Evolutionary conservation across 2,329 filamentous ascomycete genomes (phyloP).

Genomic region (Colletotrichum scovillei): DNA sequence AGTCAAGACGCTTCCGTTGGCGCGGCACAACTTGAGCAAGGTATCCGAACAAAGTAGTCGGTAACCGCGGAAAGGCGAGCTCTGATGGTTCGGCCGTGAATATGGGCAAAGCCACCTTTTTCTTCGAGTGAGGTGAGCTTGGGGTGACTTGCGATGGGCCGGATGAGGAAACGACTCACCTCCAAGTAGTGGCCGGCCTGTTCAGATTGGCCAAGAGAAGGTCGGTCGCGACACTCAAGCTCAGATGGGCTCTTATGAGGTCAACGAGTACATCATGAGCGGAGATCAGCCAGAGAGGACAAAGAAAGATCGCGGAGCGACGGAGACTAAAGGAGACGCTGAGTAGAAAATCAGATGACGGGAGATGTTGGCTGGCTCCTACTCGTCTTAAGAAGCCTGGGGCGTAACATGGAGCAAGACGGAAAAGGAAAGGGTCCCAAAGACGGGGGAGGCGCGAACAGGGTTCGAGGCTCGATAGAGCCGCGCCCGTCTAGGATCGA

Average conservation of each 20-base stretch:
- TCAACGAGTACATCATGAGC: slow-evolving; percentile 29
- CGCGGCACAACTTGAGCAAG: too few species aligned
- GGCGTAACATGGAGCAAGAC: slow-evolving; percentile 11
- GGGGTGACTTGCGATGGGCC: background rate
- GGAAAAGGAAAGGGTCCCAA: slow-evolving; percentile 27
- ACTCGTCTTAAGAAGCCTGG: slow-evolving; percentile 5
- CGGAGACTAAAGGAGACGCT: background rate
- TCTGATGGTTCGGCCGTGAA: background rate
- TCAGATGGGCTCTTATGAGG: slow-evolving; percentile 10
- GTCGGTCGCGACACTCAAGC: background rate
- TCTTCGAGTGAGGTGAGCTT: slow-evolving; percentile 12
- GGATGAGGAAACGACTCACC: slow-evolving; percentile 1
- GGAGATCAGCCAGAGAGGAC: slow-evolving; percentile 22
- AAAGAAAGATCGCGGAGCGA: slow-evolving; percentile 14
- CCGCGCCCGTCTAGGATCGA: slow-evolving; percentile 17
- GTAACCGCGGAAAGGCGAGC: background rate
- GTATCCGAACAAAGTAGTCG: background rate
- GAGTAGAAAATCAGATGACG: background rate
- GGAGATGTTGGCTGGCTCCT: slow-evolving; percentile 11
- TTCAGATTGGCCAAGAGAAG: background rate
- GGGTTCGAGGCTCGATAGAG: slow-evolving; percentile 25
- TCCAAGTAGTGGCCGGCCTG: background rate
- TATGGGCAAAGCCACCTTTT: slow-evolving; percentile 10
- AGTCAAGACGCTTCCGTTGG: too few species aligned
- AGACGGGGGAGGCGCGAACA: slow-evolving; percentile 16